A percentile compares a stretch with the other conserved stretches of the same genome.
phyloP scores from a whole-genome alignment of 805 yeast genomes.

The Spathaspora hagerdaliae region DNA sequence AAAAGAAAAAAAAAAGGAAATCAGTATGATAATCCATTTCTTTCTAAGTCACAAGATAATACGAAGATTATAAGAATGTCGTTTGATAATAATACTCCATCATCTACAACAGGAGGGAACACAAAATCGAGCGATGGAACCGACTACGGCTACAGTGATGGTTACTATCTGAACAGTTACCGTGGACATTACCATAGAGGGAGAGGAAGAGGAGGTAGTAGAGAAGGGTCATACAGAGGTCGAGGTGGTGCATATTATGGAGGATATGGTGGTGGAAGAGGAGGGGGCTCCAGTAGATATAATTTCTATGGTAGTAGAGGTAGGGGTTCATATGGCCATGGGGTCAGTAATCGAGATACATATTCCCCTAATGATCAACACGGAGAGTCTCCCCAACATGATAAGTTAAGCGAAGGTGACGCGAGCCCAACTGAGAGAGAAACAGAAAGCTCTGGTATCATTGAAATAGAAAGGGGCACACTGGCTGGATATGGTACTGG shows the following conservation, averaged over 20 bases:
- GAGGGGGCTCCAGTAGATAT: neutral
- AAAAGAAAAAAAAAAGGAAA: too few relatives aligned
- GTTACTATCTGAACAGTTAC: slow-evolving; percentile 2
- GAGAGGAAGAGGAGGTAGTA: slow-evolving; percentile 10
- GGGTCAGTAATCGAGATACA: slow-evolving; percentile 7
- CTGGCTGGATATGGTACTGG: slow-evolving; percentile 2
- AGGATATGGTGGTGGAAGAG: slow-evolving; percentile 3
- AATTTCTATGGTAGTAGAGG: slow-evolving; percentile 5
- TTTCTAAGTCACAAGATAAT: too few relatives aligned
- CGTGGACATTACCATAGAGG: slow-evolving; percentile 12
- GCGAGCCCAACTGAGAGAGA: neutral
- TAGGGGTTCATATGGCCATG: slow-evolving; percentile 3
- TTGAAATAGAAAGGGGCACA: neutral
- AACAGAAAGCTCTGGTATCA: neutral
- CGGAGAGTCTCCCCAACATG: slow-evolving; percentile 4
- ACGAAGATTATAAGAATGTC: neutral
- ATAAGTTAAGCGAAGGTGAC: neutral
- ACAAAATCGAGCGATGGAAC: slow-evolving; percentile 2
- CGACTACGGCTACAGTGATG: slow-evolving; percentile 4
- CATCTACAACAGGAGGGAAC: slow-evolving; percentile 1
- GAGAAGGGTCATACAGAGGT: slow-evolving; percentile 18
- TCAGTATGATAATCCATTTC: too few relatives aligned
- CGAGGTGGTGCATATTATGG: slow-evolving; percentile 7
- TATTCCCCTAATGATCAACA: slow-evolving; percentile 4
- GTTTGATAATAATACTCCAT: neutral